Conservation (phyloP, 805 yeast species). For the Saccharomycopsis selenospora region DNA sequence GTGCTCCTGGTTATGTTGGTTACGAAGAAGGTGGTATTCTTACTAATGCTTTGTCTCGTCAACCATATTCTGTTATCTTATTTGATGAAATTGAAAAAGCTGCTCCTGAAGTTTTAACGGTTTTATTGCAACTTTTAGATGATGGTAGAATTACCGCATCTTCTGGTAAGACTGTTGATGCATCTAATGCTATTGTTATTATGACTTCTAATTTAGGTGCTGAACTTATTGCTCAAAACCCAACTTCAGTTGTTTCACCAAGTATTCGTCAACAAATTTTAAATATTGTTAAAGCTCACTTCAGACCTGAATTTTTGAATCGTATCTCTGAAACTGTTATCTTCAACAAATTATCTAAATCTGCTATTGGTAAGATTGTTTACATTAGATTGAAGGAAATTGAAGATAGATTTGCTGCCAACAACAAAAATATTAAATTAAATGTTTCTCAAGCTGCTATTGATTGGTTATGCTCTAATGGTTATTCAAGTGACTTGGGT, state of each 20-base stretch:
- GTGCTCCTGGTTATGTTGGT: constrained; percentile 96
- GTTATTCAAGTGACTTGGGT: constrained; percentile 90
- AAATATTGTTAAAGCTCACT: constrained; percentile 77
- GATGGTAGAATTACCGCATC: constrained; percentile 96
- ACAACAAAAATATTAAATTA: constrained; percentile 70
- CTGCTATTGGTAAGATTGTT: constrained; percentile 89
- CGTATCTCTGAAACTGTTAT: constrained; percentile 90
- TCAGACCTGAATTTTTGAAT: constrained; percentile 96
- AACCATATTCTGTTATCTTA: constrained; percentile 91
- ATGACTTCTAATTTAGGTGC: constrained; percentile 99
- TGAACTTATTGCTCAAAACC: constrained; percentile 67
- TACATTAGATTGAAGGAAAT: constrained; percentile 78
- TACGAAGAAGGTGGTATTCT: constrained; percentile 96
- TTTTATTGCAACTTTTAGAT: constrained; percentile 84
- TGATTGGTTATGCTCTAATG: constrained; percentile 75
- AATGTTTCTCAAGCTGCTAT: constrained; percentile 70
- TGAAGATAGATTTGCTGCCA: constrained; percentile 74
- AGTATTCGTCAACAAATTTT: constrained; percentile 72
- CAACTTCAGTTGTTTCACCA: constrained; percentile 54
- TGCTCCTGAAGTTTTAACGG: constrained; percentile 93
- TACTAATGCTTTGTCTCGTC: constrained; percentile 84
- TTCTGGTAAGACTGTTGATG: constrained; percentile 88
- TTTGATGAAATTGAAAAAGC: constrained; percentile 99
- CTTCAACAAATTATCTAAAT: constrained; percentile 85
- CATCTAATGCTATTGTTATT: constrained; percentile 85